These are phyloP conservation scores for Fonsecaea nubica DNA, from an alignment of 2,329 filamentous ascomycete species.

Conservation along the genomic window DNA sequence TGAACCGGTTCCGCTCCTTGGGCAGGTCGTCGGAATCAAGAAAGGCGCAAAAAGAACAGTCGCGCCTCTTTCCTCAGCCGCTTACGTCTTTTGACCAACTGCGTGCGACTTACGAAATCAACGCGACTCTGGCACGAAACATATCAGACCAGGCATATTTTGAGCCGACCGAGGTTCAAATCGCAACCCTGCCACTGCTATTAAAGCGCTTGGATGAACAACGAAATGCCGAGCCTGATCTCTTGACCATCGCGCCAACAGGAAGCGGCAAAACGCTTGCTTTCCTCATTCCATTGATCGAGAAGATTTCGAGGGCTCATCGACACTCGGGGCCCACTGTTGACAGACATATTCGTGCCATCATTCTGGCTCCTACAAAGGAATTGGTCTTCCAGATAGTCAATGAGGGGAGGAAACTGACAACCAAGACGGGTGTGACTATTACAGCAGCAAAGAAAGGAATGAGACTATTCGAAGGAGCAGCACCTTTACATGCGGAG, in stretches of 20 bases:
- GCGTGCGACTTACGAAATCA: constrained; percentile 73
- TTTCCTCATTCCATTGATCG: constrained; percentile 86
- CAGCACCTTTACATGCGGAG: constrained; percentile 45
- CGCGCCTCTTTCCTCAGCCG: constrained; percentile 77
- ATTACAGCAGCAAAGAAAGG: constrained; percentile 85
- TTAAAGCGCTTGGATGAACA: constrained; percentile 56
- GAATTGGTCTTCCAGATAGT: constrained; percentile 83
- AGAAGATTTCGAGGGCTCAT: constrained; percentile 68
- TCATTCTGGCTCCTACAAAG: constrained; percentile 79
- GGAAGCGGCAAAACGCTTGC: constrained; percentile 96
- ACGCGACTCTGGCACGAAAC: constrained; percentile 76
- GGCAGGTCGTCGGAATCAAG: constrained; percentile 44
- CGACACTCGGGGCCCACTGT: constrained; percentile 52
- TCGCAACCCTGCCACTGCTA: constrained; percentile 81
- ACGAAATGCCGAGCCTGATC: constrained; percentile 62
- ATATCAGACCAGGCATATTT: constrained; percentile 82
- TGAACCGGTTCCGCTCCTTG: constrained; percentile 56
- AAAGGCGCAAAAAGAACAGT: constrained; percentile 58
- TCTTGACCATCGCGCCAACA: constrained; percentile 89
- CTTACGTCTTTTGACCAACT: constrained; percentile 78
- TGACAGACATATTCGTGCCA: constrained; percentile 67
- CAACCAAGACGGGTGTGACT: constrained; percentile 76
- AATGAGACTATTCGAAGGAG: constrained; percentile 64
- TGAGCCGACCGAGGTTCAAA: constrained; percentile 90
- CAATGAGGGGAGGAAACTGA: constrained; percentile 81